Base-by-base conservation (phyloP, 306 rosid species). In the Vigna reflexopilosa region DNA sequence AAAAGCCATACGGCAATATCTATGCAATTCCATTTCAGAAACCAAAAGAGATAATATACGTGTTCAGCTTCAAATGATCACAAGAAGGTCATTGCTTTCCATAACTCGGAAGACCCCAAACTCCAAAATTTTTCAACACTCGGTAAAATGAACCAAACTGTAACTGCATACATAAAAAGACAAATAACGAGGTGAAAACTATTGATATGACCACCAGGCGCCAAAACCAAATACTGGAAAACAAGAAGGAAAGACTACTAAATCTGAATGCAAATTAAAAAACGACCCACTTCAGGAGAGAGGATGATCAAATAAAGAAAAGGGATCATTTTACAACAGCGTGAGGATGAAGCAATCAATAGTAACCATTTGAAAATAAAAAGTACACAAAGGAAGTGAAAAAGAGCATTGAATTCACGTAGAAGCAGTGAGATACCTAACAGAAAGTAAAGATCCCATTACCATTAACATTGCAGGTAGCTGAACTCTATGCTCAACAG, bases 271-370 rank as follows among this genome's bases (percentile, higher is more conserved):
- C 70, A 36, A 64, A 75, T 65, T 72, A 68, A 59, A 12, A 70
- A 65, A 36, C 6, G 5, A 30, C 12, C 20, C 61, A 51, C 64
- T 67, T 70, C 11, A 16, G 55, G 67, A 57, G 14, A 79, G 17
- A 77, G 48, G 51, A 66, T 5, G 49, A 57, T 52, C 73, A 80
- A 75, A 81, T 34, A 82, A 74, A 76, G 83, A 78, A 63, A 75
- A 67, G 38, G 80, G 72, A 50, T 22, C 74, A 66, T 83, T 76
- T 4, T 22, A 80, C 70, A 70, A 76, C 82, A 85, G 82, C 91
- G 82, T 86, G 83, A 58, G 74, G 52, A 59, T 32, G 84, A 83
- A 83, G 89, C 85, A 86, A 76, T 64, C 71, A 79, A 74, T 73
- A 76, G 66, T 17, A 72, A 48, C 77, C 77, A 32, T 64, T 72